Base-by-base conservation (phyloP, 2,329 filamentous ascomycete species). In the Monosporascus sp. region DNA sequence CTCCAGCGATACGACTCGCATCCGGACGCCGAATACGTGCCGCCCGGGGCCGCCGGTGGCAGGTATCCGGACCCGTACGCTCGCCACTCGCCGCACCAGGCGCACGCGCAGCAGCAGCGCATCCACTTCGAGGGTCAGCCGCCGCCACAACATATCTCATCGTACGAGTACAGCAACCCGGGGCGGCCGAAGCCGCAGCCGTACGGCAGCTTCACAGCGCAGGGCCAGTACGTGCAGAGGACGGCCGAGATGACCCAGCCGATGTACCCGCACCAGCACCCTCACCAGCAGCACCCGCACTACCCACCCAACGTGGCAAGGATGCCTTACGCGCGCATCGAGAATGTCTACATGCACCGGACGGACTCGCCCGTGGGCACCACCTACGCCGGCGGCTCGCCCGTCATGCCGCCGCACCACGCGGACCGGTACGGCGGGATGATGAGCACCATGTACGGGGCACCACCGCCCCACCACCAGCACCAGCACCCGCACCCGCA, bases 131-230 rank as follows among this genome's bases (percentile, higher is more conserved):
- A 46, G 43, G 26, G 22, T 7, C 22, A n/a, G 41, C 41, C 24
- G 7, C 43, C 43, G 14, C 24, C 43, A 16, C 11, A 20, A 3
- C 16, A 46, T 16, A 65, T 64, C 26, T 71, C 71, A 16, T 60
- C 66, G 7, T 73, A 71, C 52, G 68, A 71, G 24, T 69, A 67
- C 56, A 58, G 59, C 37, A 69, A 71, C 55, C 66, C 69, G 3
- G 66, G 64, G 19, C 73, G 72, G 61, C 68, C 69, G n/a, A 57
- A 70, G 52, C 65, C 72, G n/a, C 60, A 63, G 24, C 66, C 67
- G 19, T 78, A 76, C 59, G 69, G 67, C 17, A 46, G 11, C n/a
- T 1, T 17, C 19, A 20, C 19, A 17, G 17, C 19, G 19, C 38
- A 41, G 38, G 6, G 17, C 17, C 38, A 17, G 41, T 44, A 44